Evolutionary conservation across 139 green algal genomes (phyloP).

Genomic region (Chlamydomonas urium): DNA sequence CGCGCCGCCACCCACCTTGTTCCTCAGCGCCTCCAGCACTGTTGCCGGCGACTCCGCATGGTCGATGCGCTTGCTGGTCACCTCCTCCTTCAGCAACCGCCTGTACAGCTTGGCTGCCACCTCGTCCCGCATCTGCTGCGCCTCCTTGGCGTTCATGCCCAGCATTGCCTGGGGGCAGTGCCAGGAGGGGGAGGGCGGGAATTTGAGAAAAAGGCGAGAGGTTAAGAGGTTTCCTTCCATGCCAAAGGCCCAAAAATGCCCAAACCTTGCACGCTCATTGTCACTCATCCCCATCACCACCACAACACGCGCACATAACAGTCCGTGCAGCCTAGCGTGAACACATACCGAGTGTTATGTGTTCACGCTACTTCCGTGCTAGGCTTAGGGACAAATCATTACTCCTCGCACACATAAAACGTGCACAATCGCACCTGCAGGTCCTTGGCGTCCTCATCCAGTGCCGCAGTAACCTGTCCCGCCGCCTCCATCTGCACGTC

Average conservation of each 20-base stretch:
- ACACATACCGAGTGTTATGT: too few relatives aligned
- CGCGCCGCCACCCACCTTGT: constrained; percentile 11
- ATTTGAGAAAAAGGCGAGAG: too few relatives aligned
- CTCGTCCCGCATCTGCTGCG: constrained; percentile 43
- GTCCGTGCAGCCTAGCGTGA: too few relatives aligned
- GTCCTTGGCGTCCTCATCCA: constrained; percentile 60
- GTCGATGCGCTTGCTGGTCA: constrained; percentile 34
- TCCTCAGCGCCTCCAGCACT: constrained; percentile 9
- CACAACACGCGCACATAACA: too few relatives aligned
- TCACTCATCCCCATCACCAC: neutral
- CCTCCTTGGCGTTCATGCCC: too few relatives aligned
- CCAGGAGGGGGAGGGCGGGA: too few relatives aligned
- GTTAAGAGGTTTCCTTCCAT: too few relatives aligned
- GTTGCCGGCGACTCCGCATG: constrained; percentile 8
- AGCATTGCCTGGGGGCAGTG: too few relatives aligned
- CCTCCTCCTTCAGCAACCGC: constrained; percentile 68
- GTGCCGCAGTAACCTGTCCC: constrained; percentile 41
- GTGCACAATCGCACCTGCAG: too few relatives aligned
- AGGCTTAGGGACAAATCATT: too few relatives aligned
- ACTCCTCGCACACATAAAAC: too few relatives aligned
- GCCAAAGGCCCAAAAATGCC: neutral
- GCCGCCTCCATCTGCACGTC: constrained; percentile 50
- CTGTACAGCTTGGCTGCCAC: constrained; percentile 68
- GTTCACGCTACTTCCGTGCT: too few relatives aligned
- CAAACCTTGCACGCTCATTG: neutral